Percentiles rank a stretch among this genome's conserved stretches.
phyloP scores from a whole-genome alignment of 805 yeast species.

The Candida oleophila region DNA sequence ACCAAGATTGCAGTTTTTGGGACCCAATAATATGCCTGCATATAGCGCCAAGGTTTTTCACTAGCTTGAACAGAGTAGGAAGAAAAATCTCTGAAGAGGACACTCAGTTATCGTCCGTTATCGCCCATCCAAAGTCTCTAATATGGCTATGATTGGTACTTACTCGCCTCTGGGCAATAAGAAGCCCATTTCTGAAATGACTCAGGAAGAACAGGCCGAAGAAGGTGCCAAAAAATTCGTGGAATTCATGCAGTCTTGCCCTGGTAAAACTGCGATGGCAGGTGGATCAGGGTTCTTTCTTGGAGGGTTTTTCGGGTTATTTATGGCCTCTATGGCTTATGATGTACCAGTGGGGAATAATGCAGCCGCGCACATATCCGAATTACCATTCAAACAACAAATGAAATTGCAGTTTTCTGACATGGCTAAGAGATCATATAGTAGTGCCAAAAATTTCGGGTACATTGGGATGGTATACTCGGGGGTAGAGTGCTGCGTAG shows the following conservation, averaged over 20 bases:
- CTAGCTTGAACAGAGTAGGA: too few species aligned
- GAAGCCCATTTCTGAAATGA: conserved; percentile 66
- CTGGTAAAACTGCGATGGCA: conserved; percentile 87
- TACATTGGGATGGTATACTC: conserved; percentile 87
- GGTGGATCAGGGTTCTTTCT: conserved; percentile 93
- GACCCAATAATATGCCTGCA: too few species aligned
- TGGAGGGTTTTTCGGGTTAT: conserved; percentile 93
- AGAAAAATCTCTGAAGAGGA: too few species aligned
- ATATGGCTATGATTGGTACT: conserved; percentile 36
- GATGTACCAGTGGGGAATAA: conserved; percentile 73
- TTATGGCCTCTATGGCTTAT: conserved; percentile 85
- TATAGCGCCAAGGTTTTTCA: too few species aligned
- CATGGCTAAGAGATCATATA: conserved; percentile 86
- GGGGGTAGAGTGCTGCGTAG: conserved; percentile 90
- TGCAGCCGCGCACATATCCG: conserved; percentile 59
- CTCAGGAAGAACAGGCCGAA: conserved; percentile 91
- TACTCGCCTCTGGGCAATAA: conserved; percentile 33
- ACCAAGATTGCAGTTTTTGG: too few species aligned
- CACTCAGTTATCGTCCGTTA: too few species aligned
- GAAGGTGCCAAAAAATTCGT: conserved; percentile 84
- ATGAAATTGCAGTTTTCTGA: conserved; percentile 87
- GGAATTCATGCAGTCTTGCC: conserved; percentile 86
- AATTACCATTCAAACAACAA: conserved; percentile 89
- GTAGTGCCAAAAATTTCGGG: conserved; percentile 92
- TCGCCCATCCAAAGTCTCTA: too few species aligned